Evolutionary conservation across 2,329 filamentous ascomycete species (phyloP).

Genomic region (Penicillium decumbens): DNA sequence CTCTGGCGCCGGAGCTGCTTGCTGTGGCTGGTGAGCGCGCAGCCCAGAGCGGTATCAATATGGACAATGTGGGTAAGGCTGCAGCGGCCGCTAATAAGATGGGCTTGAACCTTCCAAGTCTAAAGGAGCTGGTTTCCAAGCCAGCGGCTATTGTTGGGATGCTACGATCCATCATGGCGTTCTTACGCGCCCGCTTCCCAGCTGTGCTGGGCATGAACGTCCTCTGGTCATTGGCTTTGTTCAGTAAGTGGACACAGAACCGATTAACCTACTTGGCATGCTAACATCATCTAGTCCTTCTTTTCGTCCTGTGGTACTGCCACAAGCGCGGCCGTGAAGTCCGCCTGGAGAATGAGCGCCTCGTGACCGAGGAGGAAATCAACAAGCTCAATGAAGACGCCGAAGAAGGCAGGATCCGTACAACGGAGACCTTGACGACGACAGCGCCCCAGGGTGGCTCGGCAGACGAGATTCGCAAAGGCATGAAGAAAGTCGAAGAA

Average conservation of each 20-base stretch:
- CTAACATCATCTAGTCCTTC: slow-evolving; percentile 57
- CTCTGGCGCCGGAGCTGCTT: slow-evolving; percentile 74
- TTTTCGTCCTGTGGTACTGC: slow-evolving; percentile 97
- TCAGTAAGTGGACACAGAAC: slow-evolving; percentile 56
- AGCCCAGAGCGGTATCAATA: slow-evolving; percentile 55
- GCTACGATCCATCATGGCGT: slow-evolving; percentile 84
- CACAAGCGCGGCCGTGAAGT: slow-evolving; percentile 89
- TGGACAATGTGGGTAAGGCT: slow-evolving; percentile 48
- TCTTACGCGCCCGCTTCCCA: slow-evolving; percentile 80
- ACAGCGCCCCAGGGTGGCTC: slow-evolving; percentile 41
- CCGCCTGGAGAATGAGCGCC: slow-evolving; percentile 62
- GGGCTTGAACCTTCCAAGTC: slow-evolving; percentile 61
- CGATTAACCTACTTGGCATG: neutral
- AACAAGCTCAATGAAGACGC: slow-evolving; percentile 36
- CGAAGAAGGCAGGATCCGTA: slow-evolving; percentile 29
- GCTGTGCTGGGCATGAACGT: slow-evolving; percentile 89
- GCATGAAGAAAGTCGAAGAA: slow-evolving; percentile 38
- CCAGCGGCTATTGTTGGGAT: slow-evolving; percentile 81
- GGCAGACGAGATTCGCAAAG: slow-evolving; percentile 37
- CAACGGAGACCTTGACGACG: slow-evolving; percentile 38
- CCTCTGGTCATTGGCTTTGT: slow-evolving; percentile 81
- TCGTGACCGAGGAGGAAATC: slow-evolving; percentile 46
- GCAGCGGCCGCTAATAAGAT: slow-evolving; percentile 62
- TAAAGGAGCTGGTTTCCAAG: slow-evolving; percentile 77
- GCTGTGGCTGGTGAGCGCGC: slow-evolving; percentile 70